These are phyloP conservation scores for Botryotinia convoluta DNA, from an alignment of 2,329 filamentous ascomycete genomes.

Conservation along the genomic window DNA sequence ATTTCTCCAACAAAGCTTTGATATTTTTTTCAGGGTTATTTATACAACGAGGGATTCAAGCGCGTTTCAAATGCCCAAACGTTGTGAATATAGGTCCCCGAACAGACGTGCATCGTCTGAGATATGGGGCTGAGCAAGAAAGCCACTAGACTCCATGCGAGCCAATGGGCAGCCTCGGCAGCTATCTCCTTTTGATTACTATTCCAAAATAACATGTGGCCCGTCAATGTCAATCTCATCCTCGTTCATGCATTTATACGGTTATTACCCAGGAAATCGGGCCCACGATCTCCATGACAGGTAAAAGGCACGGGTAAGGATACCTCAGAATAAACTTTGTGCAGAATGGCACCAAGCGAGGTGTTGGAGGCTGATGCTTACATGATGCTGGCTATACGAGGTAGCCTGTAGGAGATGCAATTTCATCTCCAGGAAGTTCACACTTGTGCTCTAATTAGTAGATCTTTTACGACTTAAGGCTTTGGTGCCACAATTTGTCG, in stretches of 20 bases:
- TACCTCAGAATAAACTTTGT: neutral
- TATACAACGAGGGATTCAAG: neutral
- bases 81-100: neutral
- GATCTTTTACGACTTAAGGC: neutral
- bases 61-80: neutral
- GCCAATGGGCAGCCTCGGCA: neutral
- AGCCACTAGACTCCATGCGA: neutral
- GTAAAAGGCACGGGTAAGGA: no score
- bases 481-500: neutral
- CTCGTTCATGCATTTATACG: neutral
- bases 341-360: neutral
- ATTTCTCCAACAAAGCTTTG: neutral
- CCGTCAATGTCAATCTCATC: neutral
- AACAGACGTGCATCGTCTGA: neutral
- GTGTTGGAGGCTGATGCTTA: neutral
- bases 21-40: neutral
- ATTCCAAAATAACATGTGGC: neutral
- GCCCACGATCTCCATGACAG: neutral
- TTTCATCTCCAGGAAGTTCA: neutral
- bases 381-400: neutral
- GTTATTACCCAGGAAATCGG: no score
- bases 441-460: neutral
- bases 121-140: neutral
- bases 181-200: neutral
- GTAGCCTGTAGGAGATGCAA: neutral